Conservation (phyloP, 768 basidiomycete species). For the Austroboletus festivus region DNA sequence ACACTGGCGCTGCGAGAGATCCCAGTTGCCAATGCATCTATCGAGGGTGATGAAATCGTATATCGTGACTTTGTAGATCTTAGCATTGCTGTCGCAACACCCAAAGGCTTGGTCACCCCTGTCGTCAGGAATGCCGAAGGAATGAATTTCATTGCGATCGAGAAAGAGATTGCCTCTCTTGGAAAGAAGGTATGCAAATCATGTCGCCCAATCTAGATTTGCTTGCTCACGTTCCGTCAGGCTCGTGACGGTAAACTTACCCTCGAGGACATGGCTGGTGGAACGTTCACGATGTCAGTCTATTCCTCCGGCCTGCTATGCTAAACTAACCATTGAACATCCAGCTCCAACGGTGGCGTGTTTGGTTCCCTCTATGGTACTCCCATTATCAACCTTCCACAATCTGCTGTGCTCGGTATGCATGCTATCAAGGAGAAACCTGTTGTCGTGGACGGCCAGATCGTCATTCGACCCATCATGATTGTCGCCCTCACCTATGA, state of each 20-base stretch:
- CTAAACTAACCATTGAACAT: neutral
- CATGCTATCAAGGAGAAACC: constrained; percentile 90
- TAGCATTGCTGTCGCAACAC: constrained; percentile 94
- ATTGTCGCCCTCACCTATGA: constrained; percentile 92
- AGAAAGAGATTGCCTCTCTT: constrained; percentile 85
- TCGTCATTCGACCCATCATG: constrained; percentile 97
- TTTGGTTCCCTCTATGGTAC: constrained; percentile 97
- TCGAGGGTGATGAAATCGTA: constrained; percentile 92
- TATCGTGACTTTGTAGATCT: constrained; percentile 92
- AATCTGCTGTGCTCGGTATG: constrained; percentile 94
- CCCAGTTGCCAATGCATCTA: constrained; percentile 89
- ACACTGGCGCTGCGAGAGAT: constrained; percentile 86
- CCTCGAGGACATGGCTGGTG: constrained; percentile 98
- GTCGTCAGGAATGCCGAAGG: constrained; percentile 88
- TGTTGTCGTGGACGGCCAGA: constrained; percentile 90
- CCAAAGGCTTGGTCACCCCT: constrained; percentile 95
- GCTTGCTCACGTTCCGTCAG: constrained; percentile 31
- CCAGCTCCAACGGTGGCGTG: constrained; percentile 95
- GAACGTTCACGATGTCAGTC: constrained; percentile 95
- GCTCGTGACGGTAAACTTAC: constrained; percentile 90
- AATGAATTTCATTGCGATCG: constrained; percentile 86
- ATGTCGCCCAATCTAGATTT: constrained; percentile 1
- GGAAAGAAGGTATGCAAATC: constrained; percentile 72
- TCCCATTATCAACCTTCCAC: constrained; percentile 98
- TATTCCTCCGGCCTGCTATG: neutral